These are phyloP conservation scores for Maudiozyma saulgeensis DNA, from an alignment of 805 yeast species.

Conservation along the genomic window DNA sequence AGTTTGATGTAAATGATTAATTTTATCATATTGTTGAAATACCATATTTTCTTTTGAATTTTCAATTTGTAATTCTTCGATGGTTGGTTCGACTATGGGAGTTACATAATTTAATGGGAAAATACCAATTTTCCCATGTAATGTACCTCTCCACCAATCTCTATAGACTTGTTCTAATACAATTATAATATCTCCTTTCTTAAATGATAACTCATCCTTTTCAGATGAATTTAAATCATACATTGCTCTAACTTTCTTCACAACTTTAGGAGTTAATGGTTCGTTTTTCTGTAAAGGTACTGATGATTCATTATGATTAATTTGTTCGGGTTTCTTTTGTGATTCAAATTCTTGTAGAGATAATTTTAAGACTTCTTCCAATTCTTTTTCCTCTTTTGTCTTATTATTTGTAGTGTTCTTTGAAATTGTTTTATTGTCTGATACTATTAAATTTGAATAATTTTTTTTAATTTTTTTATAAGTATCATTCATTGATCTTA, in stretches of 20 bases:
- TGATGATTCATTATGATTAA: not conserved
- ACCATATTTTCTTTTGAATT: constrained; percentile 42
- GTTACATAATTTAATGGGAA: constrained; percentile 90
- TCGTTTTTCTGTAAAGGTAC: constrained; percentile 6
- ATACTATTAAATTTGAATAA: constrained; percentile 31
- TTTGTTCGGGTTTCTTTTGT: constrained; percentile 9
- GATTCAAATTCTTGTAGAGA: constrained; percentile 52
- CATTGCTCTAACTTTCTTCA: constrained; percentile 70
- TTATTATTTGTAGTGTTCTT: constrained; percentile 26
- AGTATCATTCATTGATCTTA: constrained; percentile 59
- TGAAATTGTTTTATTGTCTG: not conserved
- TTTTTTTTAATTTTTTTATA: constrained; percentile 38
- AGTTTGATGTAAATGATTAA: constrained; percentile 49
- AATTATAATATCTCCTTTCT: constrained; percentile 77
- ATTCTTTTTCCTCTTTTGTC: constrained; percentile 64
- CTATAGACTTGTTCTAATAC: constrained; percentile 81
- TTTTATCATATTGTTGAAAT: constrained; percentile 44
- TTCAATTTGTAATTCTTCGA: constrained; percentile 47
- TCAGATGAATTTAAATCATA: constrained; percentile 74
- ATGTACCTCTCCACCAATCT: constrained; percentile 93
- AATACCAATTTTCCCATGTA: constrained; percentile 73
- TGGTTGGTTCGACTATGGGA: constrained; percentile 58
- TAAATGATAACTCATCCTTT: constrained; percentile 79
- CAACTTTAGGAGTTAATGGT: constrained; percentile 21
- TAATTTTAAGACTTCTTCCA: constrained; percentile 63